Conservation (phyloP, 306 rosid species). For the Morella rubra region DNA sequence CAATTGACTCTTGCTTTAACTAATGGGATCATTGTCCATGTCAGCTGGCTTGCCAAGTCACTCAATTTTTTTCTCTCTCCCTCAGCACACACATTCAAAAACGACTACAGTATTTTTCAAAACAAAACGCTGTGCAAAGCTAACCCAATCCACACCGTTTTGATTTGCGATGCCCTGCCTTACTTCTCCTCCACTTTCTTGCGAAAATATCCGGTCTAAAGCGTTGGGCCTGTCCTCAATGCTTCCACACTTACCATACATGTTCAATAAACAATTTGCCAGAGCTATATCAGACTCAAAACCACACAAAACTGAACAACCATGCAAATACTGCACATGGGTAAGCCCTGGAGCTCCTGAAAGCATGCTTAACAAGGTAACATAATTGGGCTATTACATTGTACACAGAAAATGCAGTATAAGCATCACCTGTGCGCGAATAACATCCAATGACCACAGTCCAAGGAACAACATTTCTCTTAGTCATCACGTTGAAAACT, state of each 20-base stretch:
- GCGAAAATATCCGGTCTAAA: too few relatives aligned
- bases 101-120: too few relatives aligned
- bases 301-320: conserved; percentile 54
- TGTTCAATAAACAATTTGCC: conserved; percentile 57
- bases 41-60: too few relatives aligned
- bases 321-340: conserved; percentile 60
- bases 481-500: conserved; percentile 61
- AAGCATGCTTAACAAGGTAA: conserved; percentile 63
- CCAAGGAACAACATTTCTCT: conserved; percentile 74
- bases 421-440: conserved; percentile 36
- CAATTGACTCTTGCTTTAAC: too few relatives aligned
- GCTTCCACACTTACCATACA: conserved; percentile 61
- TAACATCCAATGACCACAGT: conserved; percentile 75
- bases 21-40: too few relatives aligned
- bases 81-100: too few relatives aligned
- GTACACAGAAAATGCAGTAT: conserved; percentile 45
- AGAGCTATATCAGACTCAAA: conserved; percentile 50
- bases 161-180: too few relatives aligned
- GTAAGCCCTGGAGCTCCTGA: conserved; percentile 45
- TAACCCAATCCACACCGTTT: too few relatives aligned
- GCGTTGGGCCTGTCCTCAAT: too few relatives aligned
- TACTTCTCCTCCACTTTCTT: too few relatives aligned
- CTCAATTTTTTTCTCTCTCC: too few relatives aligned
- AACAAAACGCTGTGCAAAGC: too few relatives aligned
- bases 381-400: conserved; percentile 49